These are phyloP conservation scores for Kwoniella botswanensis DNA, from an alignment of 768 basidiomycete genomes.

Conservation along the genomic window DNA sequence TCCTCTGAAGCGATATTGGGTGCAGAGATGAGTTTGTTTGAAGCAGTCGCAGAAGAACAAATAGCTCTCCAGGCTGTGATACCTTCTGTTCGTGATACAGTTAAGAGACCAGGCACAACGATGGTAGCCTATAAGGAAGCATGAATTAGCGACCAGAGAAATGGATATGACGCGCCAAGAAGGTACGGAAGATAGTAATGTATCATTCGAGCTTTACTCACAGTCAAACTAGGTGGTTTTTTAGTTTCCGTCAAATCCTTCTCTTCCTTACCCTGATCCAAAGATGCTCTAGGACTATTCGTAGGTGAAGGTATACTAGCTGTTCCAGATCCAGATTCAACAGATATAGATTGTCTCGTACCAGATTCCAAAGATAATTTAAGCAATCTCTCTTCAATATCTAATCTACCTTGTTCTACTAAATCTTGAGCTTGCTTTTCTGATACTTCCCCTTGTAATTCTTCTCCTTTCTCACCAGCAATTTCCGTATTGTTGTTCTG, in stretches of 20 bases:
- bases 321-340: background rate
- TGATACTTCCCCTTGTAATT: slow-evolving; percentile 13
- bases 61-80: slow-evolving; percentile 56
- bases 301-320: slow-evolving; percentile 2
- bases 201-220: slow-evolving; percentile 21
- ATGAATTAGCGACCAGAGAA: background rate
- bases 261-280: slow-evolving; percentile 41
- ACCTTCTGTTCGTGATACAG: slow-evolving; percentile 58
- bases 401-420: slow-evolving; percentile 34
- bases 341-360: slow-evolving; percentile 14
- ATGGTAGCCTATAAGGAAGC: slow-evolving; percentile 55
- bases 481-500: slow-evolving; percentile 7
- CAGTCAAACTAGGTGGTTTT: slow-evolving; percentile 52
- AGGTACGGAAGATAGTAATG: background rate
- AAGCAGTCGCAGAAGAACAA: slow-evolving; percentile 31
- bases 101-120: slow-evolving; percentile 60
- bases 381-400: slow-evolving; percentile 41
- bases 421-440: slow-evolving; percentile 19
- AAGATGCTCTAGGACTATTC: slow-evolving; percentile 27
- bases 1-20: slow-evolving; percentile 8
- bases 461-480: slow-evolving; percentile 41
- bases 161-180: background rate
- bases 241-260: slow-evolving; percentile 33
- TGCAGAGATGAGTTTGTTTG: slow-evolving; percentile 7
- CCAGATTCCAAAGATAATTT: slow-evolving; percentile 35